Evolutionary conservation across 371 early-diverging fungal genomes (phyloP), one percentile per base, ranked within the genome.

Genomic region (Astathelohania contejeani): DNA sequence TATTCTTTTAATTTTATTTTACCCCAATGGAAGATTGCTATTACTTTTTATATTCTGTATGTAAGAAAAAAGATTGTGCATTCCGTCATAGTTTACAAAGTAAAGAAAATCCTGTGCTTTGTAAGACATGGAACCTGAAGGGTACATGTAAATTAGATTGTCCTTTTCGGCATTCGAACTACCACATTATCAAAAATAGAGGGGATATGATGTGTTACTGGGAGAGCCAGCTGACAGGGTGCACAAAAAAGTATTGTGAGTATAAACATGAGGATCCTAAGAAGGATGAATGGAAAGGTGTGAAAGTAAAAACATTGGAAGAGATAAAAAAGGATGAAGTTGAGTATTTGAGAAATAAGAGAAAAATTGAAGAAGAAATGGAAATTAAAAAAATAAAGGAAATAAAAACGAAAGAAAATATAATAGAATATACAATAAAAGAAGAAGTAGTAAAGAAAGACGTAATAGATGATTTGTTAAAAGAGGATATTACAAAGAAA

Each of bases 21-120:
- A n/a, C n/a, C n/a, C n/a, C 20, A 45, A 64, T 50, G 38, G 75
- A 70, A n/a, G 75, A 75, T 42, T 75, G 75, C 56, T 75, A 72
- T 59, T 75, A 70, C 58, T 75, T 65, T 62, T 58, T 75, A 16
- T 70, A 70, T 42, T 70, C 72, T 7, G 43, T 29, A 7, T 75
- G 75, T 55, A 62, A 64, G 27, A 46, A 58, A 48, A 54, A 50
- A 42, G 52, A 46, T 3, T 75, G 75, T 50, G 40, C 24, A 32
- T 72, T 53, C 60, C 55, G 75, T 46, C 75, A 75, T 56, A 65
- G 54, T 44, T 25, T 22, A 27, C 16, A 22, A 12, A 65, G 66
- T 20, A 75, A 70, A 53, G 49, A 58, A 16, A 63, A 60, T 58
- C 6, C 48, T 16, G 53, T 58, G 6, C 50, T 67, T 16, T 75